Evolutionary conservation across 2,329 filamentous ascomycete genomes (phyloP).

Genomic region (Myriosclerotinia duriaeana): DNA sequence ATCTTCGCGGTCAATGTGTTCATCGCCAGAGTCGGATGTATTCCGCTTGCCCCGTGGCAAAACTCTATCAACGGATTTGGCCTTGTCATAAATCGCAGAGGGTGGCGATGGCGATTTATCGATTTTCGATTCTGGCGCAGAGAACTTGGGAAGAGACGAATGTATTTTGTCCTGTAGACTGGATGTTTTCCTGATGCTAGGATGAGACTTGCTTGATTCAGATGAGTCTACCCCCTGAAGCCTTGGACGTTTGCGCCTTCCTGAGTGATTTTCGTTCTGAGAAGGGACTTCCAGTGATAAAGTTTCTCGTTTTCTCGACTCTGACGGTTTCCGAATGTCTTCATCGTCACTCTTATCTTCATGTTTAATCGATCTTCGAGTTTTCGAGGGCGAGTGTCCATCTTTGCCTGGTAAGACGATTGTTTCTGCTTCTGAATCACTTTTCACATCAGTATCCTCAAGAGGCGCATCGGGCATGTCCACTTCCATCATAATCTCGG

Average conservation of each 20-base stretch:
- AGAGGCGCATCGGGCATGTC: conserved; percentile 27
- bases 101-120: conserved; percentile 39
- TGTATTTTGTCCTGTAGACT: conserved; percentile 47
- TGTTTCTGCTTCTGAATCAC: conserved; percentile 70
- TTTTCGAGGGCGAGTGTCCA: conserved; percentile 62
- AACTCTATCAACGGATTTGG: conserved; percentile 44
- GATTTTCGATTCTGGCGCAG: conserved; percentile 57
- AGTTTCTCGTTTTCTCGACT: conserved; percentile 22
- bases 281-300: conserved; percentile 31
- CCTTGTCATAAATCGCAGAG: conserved; percentile 32
- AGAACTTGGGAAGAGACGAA: conserved; percentile 38
- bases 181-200: conserved; percentile 43
- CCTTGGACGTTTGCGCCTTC: conserved; percentile 53
- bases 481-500: conserved; percentile 30
- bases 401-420: conserved; percentile 67
- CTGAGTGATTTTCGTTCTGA: conserved; percentile 31
- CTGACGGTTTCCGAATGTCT: conserved; percentile 36
- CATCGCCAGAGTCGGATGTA: conserved; percentile 39
- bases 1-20: conserved; percentile 31
- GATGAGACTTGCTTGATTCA: conserved; percentile 15
- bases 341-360: conserved; percentile 62
- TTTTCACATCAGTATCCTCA: conserved; percentile 46
- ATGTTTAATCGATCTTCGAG: conserved; percentile 60
- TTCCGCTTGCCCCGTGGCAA: conserved; percentile 45
- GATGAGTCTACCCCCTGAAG: conserved; percentile 26